Conservation (phyloP, 2,329 filamentous ascomycete genomes). For the Cordyceps militaris region DNA sequence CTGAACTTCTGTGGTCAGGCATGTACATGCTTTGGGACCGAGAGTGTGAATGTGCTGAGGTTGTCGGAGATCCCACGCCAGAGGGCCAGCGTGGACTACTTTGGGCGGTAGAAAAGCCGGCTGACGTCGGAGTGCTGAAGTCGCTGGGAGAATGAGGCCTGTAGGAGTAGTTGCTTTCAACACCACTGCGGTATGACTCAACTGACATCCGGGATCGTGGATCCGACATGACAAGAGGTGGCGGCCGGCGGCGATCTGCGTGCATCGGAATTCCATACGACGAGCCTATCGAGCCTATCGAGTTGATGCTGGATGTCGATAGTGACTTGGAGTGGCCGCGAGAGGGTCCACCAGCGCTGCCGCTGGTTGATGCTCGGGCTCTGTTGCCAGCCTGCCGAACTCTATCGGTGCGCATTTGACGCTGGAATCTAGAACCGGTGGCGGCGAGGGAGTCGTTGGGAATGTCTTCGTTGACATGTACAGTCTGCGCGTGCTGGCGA, state of each 20-base stretch:
- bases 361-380: slow-evolving; percentile 69
- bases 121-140: slow-evolving; percentile 76
- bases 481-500: slow-evolving; percentile 92
- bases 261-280: slow-evolving; percentile 49
- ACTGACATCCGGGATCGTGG: slow-evolving; percentile 58
- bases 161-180: slow-evolving; percentile 56
- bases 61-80: slow-evolving; percentile 63
- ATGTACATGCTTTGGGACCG: slow-evolving; percentile 66
- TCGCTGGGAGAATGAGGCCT: slow-evolving; percentile 63
- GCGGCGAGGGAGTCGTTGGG: slow-evolving; percentile 89
- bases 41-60: slow-evolving; percentile 56
- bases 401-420: slow-evolving; percentile 82
- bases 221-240: slow-evolving; percentile 76
- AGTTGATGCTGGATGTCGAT: slow-evolving; percentile 80
- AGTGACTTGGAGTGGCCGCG: slow-evolving; percentile 80
- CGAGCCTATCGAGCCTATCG: slow-evolving; percentile 60
- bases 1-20: slow-evolving; percentile 56
- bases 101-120: slow-evolving; percentile 69
- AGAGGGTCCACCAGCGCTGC: slow-evolving; percentile 62
- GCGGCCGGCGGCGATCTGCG: slow-evolving; percentile 65
- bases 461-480: slow-evolving; percentile 96
- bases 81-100: slow-evolving; percentile 71
- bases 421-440: slow-evolving; percentile 83
- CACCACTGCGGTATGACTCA: slow-evolving; percentile 60
- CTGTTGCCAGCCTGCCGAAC: slow-evolving; percentile 65